phyloP scores from a whole-genome alignment of 2,329 filamentous ascomycete species.

The Penicillium sp. region DNA sequence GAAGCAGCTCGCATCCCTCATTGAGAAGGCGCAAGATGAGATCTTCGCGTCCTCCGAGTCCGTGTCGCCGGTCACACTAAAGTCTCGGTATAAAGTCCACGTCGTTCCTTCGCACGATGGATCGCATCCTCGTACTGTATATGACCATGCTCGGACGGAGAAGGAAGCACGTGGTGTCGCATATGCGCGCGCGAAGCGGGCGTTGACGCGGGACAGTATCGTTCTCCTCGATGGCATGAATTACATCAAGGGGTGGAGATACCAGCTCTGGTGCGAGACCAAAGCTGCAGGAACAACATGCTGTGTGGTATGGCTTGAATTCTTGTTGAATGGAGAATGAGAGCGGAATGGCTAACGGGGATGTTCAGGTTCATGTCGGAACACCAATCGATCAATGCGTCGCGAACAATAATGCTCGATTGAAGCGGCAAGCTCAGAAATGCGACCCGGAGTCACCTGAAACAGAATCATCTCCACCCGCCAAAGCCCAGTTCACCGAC shows the following conservation, averaged over 20 bases:
- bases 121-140: slow-evolving; percentile 51
- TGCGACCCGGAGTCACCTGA: neutral
- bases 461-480: neutral
- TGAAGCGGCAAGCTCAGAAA: slow-evolving; percentile 19
- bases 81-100: slow-evolving; percentile 46
- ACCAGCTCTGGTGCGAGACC: slow-evolving; percentile 66
- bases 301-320: slow-evolving; percentile 52
- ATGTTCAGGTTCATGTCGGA: slow-evolving; percentile 55
- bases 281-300: slow-evolving; percentile 61
- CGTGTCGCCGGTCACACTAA: slow-evolving; percentile 32
- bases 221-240: slow-evolving; percentile 65
- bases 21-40: slow-evolving; percentile 51
- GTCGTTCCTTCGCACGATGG: slow-evolving; percentile 41
- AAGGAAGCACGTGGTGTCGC: slow-evolving; percentile 63
- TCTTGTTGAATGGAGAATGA: neutral
- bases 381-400: slow-evolving; percentile 56
- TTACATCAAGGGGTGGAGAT: slow-evolving; percentile 67
- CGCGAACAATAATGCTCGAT: slow-evolving; percentile 50
- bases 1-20: slow-evolving; percentile 54
- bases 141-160: slow-evolving; percentile 57
- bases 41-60: slow-evolving; percentile 33
- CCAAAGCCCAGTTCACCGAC: neutral
- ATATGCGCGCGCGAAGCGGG: slow-evolving; percentile 61
- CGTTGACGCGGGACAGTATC: slow-evolving; percentile 56
- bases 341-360: slow-evolving; percentile 2